Percentiles rank a stretch among this genome's conserved stretches.
Conservation (phyloP, 208 protist genomes). For the Vickermania spadyakhi region DNA sequence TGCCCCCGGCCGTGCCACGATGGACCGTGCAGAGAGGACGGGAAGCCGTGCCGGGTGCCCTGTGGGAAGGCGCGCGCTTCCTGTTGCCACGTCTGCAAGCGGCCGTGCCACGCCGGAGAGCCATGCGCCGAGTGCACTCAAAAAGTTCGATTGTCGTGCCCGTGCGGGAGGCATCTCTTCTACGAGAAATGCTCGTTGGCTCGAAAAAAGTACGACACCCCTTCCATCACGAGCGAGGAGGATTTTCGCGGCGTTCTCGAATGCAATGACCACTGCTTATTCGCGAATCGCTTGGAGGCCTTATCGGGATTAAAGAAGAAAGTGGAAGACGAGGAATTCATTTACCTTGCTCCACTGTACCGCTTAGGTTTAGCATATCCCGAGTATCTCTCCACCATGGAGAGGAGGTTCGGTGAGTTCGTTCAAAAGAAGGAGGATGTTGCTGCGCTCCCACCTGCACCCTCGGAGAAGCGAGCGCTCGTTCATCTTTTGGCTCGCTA, state of each 20-base stretch:
- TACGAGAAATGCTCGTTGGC: background rate
- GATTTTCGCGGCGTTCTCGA: background rate
- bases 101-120: background rate
- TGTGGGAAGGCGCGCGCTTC: background rate
- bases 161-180: background rate
- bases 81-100: background rate
- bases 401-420: background rate
- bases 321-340: background rate
- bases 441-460: background rate
- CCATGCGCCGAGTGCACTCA: background rate
- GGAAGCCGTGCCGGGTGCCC: background rate
- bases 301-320: background rate
- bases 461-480: background rate
- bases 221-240: background rate
- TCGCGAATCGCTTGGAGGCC: background rate
- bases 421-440: background rate
- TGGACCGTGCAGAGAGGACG: conserved; percentile 2
- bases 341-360: background rate
- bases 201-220: background rate
- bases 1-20: conserved; percentile 1
- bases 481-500: background rate
- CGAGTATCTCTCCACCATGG: background rate
- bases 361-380: background rate
- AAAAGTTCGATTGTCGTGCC: background rate
- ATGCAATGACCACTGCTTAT: background rate